A percentile compares a stretch with the other conserved stretches of the same genome.
Conservation (phyloP, 768 basidiomycete species). For the Tylopilus felleus region DNA sequence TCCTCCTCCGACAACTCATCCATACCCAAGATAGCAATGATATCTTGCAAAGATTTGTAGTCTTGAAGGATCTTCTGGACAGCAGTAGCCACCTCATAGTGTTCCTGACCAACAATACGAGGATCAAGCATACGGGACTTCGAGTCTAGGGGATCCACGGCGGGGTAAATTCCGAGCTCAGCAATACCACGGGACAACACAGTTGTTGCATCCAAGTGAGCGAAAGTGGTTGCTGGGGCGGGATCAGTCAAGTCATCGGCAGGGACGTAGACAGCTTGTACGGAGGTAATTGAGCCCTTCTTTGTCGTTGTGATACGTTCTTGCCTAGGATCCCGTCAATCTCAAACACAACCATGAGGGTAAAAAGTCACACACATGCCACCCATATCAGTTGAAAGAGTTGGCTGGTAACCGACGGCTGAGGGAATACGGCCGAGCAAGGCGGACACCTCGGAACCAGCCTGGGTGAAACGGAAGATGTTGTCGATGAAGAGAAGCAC, state of each 20-base stretch:
- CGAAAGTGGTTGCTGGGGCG: conserved; percentile 98
- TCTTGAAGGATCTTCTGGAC: conserved; percentile 97
- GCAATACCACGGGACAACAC: conserved; percentile 99
- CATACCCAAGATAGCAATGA: conserved; percentile 99
- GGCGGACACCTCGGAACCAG: conserved; percentile 99
- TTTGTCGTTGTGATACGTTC: conserved; percentile 99
- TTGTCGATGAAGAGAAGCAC: conserved; percentile 99
- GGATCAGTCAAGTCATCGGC: conserved; percentile 99
- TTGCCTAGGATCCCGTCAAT: conserved; percentile 56
- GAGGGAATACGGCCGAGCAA: conserved; percentile 99
- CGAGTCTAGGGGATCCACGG: conserved; percentile 98
- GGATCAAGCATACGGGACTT: conserved; percentile 99
- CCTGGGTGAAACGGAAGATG: conserved; percentile 99
- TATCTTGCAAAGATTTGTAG: conserved; percentile 97
- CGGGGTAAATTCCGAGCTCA: conserved; percentile 99
- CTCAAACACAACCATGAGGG: background rate
- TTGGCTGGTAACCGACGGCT: conserved; percentile 99
- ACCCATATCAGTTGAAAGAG: conserved; percentile 99
- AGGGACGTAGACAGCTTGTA: conserved; percentile 99
- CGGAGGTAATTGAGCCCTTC: conserved; percentile 99
- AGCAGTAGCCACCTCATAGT: conserved; percentile 94
- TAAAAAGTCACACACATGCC: conserved; percentile 67
- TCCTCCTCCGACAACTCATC: conserved; percentile 99
- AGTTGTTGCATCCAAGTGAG: conserved; percentile 99
- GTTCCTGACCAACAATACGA: conserved; percentile 93